Evolutionary conservation across 169 alveolate genomes (phyloP), one percentile per base, ranked within the genome.

Genomic region (Miamiensis avidus): DNA sequence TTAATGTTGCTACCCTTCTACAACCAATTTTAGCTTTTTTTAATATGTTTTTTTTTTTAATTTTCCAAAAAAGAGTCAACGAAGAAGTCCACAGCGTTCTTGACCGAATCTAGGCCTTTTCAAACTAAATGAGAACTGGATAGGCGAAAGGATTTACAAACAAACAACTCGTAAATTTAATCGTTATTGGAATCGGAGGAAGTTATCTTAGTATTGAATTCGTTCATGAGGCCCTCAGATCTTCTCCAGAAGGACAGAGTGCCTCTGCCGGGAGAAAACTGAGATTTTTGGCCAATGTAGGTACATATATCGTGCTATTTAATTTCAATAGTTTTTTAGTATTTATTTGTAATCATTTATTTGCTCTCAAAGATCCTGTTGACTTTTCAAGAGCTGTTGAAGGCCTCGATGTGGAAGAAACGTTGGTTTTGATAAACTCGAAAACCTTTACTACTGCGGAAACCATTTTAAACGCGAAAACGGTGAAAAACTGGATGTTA

Each of bases 401-500:
- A 33, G 99, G 98, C 31, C 88, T 99, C 72, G 97, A 98, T 81
- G 98, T 99, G 4, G 98, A 97, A 85, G 97, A 97, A 76, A 98
- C 99, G 16, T 81, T 96, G 89, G 98, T 98, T 27, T 94, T 99
- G 16, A 94, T 98, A 82, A 96, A 97, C 85, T 96, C 99, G 65
- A 99, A 99, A 95, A 99, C 99, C n/a, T 99, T 99, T 96, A 98
- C 99, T n/a, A 99, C 99, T 29, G 99, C 99, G 16, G 99, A 99
- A 93, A 99, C 99, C 11, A 98, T 98, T 97, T 93, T 98, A 85
- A 99, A 99, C 89, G 99, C 99, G 29, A 93, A 95, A 88, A 91
- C 98, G 1, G 96, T 96, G n/a, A 96, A 94, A 86, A 95, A 95
- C 33, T 96, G 99, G 99, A 90, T 98, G 31, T 91, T 93, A 33